These are phyloP conservation scores for Vitis hybrid DNA, from an alignment of 177 flowering plant genomes.

Conservation along the genomic window DNA sequence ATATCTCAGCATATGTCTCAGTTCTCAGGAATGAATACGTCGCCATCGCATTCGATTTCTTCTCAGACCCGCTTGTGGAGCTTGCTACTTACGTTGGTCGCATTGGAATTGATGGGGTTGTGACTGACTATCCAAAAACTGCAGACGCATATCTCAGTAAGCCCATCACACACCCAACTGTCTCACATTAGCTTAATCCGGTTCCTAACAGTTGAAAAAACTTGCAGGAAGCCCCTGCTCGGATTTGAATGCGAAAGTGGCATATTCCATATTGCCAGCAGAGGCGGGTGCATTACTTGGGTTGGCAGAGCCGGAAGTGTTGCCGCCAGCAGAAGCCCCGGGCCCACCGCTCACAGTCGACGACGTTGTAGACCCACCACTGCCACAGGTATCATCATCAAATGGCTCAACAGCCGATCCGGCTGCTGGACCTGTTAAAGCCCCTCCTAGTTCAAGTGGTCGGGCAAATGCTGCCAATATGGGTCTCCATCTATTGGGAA, in stretches of 20 bases:
- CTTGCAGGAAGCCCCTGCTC: slow-evolving; percentile 46
- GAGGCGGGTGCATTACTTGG: slow-evolving; percentile 37
- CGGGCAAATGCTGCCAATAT: slow-evolving; percentile 23
- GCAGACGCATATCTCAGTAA: slow-evolving; percentile 73
- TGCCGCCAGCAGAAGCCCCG: slow-evolving; percentile 54
- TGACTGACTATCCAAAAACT: slow-evolving; percentile 80
- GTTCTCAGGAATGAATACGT: slow-evolving; percentile 59
- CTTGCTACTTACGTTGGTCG: slow-evolving; percentile 39
- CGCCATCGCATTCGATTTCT: slow-evolving; percentile 57
- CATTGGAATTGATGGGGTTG: slow-evolving; percentile 57
- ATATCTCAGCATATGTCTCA: slow-evolving; percentile 62
- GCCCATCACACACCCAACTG: slow-evolving; percentile 10
- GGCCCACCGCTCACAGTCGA: slow-evolving; percentile 36
- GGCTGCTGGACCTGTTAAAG: slow-evolving; percentile 8
- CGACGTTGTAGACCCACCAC: slow-evolving; percentile 78
- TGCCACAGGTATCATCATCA: slow-evolving; percentile 53
- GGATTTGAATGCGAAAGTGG: slow-evolving; percentile 16
- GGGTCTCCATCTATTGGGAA: slow-evolving; percentile 32
- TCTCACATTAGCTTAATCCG: background rate
- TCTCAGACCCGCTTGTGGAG: slow-evolving; percentile 68
- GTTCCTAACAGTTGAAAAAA: background rate
- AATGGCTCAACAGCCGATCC: background rate
- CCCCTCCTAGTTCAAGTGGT: slow-evolving; percentile 18
- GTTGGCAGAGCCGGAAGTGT: slow-evolving; percentile 11
- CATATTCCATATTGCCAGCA: slow-evolving; percentile 36